Evolutionary conservation across 768 basidiomycete genomes (phyloP), one percentile per base, ranked within the genome.

Genomic region (button mushroom (Agaricus bisporus)): DNA sequence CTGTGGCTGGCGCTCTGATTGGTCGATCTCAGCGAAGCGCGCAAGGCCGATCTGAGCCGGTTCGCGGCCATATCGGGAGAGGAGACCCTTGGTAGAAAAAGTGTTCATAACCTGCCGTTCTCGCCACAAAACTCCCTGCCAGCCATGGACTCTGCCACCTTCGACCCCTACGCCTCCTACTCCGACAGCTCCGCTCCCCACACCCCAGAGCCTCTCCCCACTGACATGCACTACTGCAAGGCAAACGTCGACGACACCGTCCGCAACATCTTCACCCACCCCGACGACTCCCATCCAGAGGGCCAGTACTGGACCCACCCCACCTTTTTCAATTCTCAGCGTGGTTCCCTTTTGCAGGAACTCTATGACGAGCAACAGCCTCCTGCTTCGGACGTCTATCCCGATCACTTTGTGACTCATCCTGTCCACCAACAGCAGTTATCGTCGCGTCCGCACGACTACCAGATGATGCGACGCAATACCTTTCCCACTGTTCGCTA

Each of bases 401-500:
- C 51, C 52, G 52, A 53, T 47, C 44, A 41, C 38, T 47, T 45
- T 47, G 52, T n/a, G n/a, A n/a, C n/a, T n/a, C n/a, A n/a, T n/a
- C 39, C 18, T 71, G 73, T 71, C 50, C 56, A 61, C n/a, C 65
- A 65, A 35, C 67, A 64, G 2, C 71, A 68, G 2, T 64, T 68
- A 12, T 55, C 58, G 11, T 53, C 61, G 36, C 66, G 69, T 12
- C 64, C 65, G 26, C 66, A 73, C 39, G 81, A 84, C 56, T 74
- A 78, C 61, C 64, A 74, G 44, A 69, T 74, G 57, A 66, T 69
- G 50, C 85, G 88, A 46, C 77, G 88, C 56, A 83, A 84, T 1
- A 90, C 88, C 0, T 89, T 81, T 68, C 88, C 88, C 43, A 85
- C 83, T 63, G 85, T 86, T 48, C 78, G 86, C 41, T 85, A 88